Base-by-base conservation (phyloP, 257 asterid genomes). In the Nicotiana knightiana region DNA sequence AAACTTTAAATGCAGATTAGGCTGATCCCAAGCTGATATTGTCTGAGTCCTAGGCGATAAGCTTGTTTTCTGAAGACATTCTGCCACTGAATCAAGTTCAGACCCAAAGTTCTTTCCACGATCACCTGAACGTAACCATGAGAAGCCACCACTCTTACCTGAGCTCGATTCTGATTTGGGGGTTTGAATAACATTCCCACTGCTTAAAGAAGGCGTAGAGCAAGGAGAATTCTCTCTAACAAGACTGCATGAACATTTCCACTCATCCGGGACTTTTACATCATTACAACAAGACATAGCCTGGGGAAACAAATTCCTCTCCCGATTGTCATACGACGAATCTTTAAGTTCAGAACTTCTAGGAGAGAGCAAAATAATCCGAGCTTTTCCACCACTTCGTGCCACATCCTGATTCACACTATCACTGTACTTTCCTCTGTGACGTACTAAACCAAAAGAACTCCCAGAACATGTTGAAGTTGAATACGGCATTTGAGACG, bases 151-250 rank as follows among this genome's bases (percentile, higher is more conserved):
- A 54, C 32, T 67, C 78, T 62, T 82, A 7, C 86, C 92, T 6
- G 88, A 87, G 80, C 85, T 84, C 21, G 84, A 87, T 77, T 80
- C 90, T 4, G 98, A 90, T 54, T 86, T 87, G 51, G 93, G 99
- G n/a, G 97, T 95, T 86, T 89, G 93, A 59, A 91, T 87, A 75
- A 90, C 84, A 81, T 93, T 93, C 30, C 90, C 90, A 87, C 89
- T 81, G 82, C 87, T 88, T 68, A 89, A 85, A 35, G 90, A 87
- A 82, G 76, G 85, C 5, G 35, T 33, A 4, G 90, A 90, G 32
- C 79, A 46, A n/a, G 85, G 88, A 81, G 89, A 85, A 59, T 55
- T 67, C 66, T 81, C 88, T 57, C 85, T 90, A 59, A 81, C 39
- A 16, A 57, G 32, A 81, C 59, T 78, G 35, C 32, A 51, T 4